Percentiles rank a stretch among this genome's conserved stretches.
Conservation (phyloP, 1,284 basidiomycete genomes). For the Porodaedalea pini region DNA sequence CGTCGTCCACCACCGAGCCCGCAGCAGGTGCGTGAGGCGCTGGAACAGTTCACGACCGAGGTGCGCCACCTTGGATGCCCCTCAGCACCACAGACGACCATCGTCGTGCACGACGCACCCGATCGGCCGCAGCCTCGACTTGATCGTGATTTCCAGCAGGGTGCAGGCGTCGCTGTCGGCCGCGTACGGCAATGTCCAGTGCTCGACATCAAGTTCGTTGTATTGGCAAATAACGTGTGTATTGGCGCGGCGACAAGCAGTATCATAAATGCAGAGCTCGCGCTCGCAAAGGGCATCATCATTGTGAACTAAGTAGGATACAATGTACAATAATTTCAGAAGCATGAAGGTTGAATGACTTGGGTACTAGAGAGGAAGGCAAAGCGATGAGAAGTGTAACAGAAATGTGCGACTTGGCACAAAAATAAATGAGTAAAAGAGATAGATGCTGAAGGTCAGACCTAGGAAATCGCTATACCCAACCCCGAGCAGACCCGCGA, state of each 20-base stretch:
- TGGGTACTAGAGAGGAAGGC: background rate
- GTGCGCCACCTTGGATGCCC: slow-evolving; percentile 82
- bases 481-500: slow-evolving; percentile 63
- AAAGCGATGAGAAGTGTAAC: slow-evolving; percentile 11
- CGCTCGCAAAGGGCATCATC: slow-evolving; percentile 77
- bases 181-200: slow-evolving; percentile 88
- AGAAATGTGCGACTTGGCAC: background rate
- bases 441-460: background rate
- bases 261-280: slow-evolving; percentile 96
- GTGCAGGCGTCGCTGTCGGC: slow-evolving; percentile 91
- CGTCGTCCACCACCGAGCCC: slow-evolving; percentile 79
- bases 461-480: slow-evolving; percentile 34
- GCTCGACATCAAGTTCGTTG: slow-evolving; percentile 94
- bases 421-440: background rate
- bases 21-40: slow-evolving; percentile 84
- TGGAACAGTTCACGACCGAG: slow-evolving; percentile 73
- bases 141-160: slow-evolving; percentile 88
- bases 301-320: slow-evolving; percentile 2
- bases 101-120: slow-evolving; percentile 87
- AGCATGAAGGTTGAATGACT: slow-evolving; percentile 2
- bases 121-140: slow-evolving; percentile 95
- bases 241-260: slow-evolving; percentile 97
- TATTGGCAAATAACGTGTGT: slow-evolving; percentile 91
- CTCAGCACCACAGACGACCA: slow-evolving; percentile 82
- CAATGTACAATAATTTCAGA: slow-evolving; percentile 11